phyloP scores from a whole-genome alignment of 2,329 filamentous ascomycete species.

The Ilyonectria sp. region DNA sequence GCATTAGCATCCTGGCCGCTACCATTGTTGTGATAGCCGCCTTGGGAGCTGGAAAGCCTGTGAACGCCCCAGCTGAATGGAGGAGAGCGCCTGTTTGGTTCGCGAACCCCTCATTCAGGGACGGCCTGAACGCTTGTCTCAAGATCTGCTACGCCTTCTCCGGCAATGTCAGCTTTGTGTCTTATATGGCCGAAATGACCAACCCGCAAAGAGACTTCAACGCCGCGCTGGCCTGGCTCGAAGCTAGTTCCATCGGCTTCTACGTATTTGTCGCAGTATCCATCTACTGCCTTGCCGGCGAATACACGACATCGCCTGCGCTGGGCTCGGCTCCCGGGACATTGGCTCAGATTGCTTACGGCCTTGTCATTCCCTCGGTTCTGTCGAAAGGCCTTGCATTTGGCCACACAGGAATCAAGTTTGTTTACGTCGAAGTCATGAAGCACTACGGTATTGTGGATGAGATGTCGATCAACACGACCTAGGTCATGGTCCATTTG shows the following conservation, averaged over 20 bases:
- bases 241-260: constrained; percentile 32
- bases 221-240: constrained; percentile 31
- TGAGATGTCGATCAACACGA: constrained; percentile 21
- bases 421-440: constrained; percentile 39
- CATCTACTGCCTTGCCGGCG: constrained; percentile 39
- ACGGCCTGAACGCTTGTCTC: constrained; percentile 33
- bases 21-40: constrained; percentile 43
- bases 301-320: constrained; percentile 38
- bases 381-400: constrained; percentile 37
- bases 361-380: constrained; percentile 38
- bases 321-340: constrained; percentile 38
- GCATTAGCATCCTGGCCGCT: constrained; percentile 41
- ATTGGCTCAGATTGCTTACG: constrained; percentile 42
- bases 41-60: constrained; percentile 33
- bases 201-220: constrained; percentile 39
- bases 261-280: constrained; percentile 36
- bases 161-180: constrained; percentile 44
- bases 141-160: constrained; percentile 42
- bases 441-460: constrained; percentile 31
- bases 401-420: constrained; percentile 43
- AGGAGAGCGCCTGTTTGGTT: constrained; percentile 32
- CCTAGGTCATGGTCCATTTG: constrained; percentile 41
- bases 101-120: constrained; percentile 29
- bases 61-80: constrained; percentile 31
- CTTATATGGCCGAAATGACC: constrained; percentile 43